These are phyloP conservation scores for Cystofilobasidium ferigula DNA, from an alignment of 768 basidiomycete species.

Conservation along the genomic window DNA sequence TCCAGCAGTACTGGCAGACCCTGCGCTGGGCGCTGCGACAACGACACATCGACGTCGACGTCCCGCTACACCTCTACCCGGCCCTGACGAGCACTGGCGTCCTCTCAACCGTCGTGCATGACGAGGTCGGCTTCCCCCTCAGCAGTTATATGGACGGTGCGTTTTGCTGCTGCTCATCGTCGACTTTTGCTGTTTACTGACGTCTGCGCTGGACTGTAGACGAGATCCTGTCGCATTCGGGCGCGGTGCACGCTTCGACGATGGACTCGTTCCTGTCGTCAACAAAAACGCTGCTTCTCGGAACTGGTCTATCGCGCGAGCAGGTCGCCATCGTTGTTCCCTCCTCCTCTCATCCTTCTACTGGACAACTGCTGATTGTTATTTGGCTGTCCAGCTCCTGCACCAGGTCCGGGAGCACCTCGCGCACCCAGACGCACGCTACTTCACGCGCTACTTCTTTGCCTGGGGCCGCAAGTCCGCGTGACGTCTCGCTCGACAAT, in stretches of 20 bases:
- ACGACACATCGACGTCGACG: slow-evolving; percentile 2
- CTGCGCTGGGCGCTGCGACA: slow-evolving; percentile 2
- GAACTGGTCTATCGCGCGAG: slow-evolving; percentile 2
- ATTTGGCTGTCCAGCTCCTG: not conserved
- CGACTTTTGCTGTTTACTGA: not conserved
- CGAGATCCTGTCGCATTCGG: not conserved
- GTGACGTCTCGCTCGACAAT: not conserved
- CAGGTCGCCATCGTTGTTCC: slow-evolving; percentile 2
- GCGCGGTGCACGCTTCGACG: slow-evolving; percentile 1
- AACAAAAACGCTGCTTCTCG: slow-evolving; percentile 7
- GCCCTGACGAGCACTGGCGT: slow-evolving; percentile 5
- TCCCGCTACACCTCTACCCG: slow-evolving; percentile 6
- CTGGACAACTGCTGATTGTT: not conserved
- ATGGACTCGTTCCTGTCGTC: slow-evolving; percentile 7
- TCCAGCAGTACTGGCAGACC: not conserved
- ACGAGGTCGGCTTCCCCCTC: slow-evolving; percentile 9
- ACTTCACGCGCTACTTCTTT: slow-evolving; percentile 1
- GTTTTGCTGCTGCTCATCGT: not conserved
- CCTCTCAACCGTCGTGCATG: not conserved
- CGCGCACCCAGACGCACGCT: not conserved
- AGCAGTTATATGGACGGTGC: slow-evolving; percentile 5
- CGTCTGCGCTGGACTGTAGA: too few species aligned
- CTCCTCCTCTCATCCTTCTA: not conserved
- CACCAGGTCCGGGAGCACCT: not conserved
- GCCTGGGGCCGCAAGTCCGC: not conserved